Percentiles rank a stretch among this genome's conserved stretches.
These are phyloP conservation scores for Brassica juncea DNA, from an alignment of 345 rosid species.

Conservation along the genomic window DNA sequence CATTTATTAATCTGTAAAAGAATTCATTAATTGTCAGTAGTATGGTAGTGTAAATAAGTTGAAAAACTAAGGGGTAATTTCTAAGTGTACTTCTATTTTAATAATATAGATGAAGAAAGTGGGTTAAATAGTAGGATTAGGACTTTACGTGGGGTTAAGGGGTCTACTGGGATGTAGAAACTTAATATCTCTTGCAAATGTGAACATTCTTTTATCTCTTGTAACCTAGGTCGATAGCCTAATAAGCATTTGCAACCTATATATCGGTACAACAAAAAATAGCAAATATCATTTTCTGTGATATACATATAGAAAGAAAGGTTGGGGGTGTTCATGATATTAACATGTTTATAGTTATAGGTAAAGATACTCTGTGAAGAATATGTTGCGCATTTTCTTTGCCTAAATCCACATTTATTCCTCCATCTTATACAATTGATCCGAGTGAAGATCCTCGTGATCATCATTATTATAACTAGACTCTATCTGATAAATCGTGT, in stretches of 20 bases:
- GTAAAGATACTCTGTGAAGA: neutral
- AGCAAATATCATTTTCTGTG: neutral
- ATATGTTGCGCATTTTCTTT: neutral
- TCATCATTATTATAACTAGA: neutral
- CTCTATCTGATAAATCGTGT: neutral
- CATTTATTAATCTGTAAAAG: too few relatives aligned
- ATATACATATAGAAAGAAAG: neutral
- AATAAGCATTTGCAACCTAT: neutral
- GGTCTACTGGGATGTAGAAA: neutral
- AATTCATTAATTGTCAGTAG: too few relatives aligned
- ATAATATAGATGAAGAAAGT: constrained; percentile 40
- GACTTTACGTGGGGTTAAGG: constrained; percentile 20
- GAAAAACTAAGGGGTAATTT: too few relatives aligned
- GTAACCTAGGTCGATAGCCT: neutral
- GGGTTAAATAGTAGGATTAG: constrained; percentile 36
- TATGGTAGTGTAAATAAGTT: too few relatives aligned
- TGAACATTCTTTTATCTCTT: neutral
- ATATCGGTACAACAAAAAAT: neutral
- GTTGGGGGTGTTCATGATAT: neutral
- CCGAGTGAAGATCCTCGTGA: neutral
- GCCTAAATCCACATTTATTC: neutral
- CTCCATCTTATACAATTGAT: neutral
- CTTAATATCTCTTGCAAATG: neutral
- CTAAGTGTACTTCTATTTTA: too few relatives aligned
- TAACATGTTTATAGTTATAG: neutral